Base-by-base conservation (phyloP, 2,329 filamentous ascomycete species). In the Cercospora beticola region DNA sequence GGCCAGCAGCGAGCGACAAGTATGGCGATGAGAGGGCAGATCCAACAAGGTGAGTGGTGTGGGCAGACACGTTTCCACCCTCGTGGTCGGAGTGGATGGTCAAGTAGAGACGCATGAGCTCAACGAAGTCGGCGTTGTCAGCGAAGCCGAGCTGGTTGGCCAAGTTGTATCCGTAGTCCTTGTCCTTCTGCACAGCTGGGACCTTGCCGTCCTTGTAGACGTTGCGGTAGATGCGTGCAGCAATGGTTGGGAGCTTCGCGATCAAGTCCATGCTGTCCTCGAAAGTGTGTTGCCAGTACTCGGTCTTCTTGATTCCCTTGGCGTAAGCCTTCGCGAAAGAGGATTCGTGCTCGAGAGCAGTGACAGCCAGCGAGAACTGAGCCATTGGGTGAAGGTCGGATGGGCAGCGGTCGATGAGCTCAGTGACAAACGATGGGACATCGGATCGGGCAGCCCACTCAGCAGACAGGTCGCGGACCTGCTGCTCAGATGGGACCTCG, bases 141-240 rank as follows among this genome's bases (percentile, higher is more conserved):
- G 92, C 92, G 82, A 95, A 99, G 79, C 95, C 95, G 77, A 99
- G 93, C 89, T 97, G 93, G 90, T 98, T 98, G 84, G 95, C 94
- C 82, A 99, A 92, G 91, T 99, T 99, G 92, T 91, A 99, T 78
- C 90, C 88, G 87, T 97, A 99, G 82, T 99, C 95, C 92, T 98
- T 95, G 86, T 98, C 94, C 88, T 97, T 96, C 88, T 98, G 90
- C 82, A 97, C 89, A 66, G 93, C 82, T 70, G 93, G 92, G 76
- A 99, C 94, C 90, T 98, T 98, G 86, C 95, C 95, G 80, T 97
- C 95, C 90, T 98, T 97, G 92, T 97, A 99, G 82, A 98, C 91
- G 83, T 99, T 99, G 87, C 97, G 95, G 90, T 99, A 99, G 88
- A 99, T 99, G 86, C 93, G 93, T 73, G 95, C 87, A 74, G 95